Evolutionary conservation across 2,329 filamentous ascomycete species (phyloP), one percentile per base, ranked within the genome.

Genomic region (Emmonsia crescens): DNA sequence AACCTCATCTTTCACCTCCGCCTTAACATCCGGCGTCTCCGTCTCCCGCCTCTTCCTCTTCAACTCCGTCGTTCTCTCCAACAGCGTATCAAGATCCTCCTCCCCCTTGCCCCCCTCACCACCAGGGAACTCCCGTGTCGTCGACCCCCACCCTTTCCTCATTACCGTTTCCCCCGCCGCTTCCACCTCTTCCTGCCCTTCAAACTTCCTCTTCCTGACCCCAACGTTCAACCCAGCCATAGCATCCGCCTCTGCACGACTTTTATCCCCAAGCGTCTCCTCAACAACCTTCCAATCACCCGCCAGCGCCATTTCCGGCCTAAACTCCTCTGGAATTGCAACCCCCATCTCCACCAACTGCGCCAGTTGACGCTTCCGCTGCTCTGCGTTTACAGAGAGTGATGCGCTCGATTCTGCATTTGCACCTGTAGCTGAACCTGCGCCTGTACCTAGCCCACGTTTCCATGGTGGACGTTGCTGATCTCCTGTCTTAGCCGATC

Each of bases 341-440:
- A 99, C 85, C 0, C 94, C 94, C 81, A 99, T 83, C 42, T 88
- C 89, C 4, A 88, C 91, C 12, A 99, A 80, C 74, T 97, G 91
- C 65, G 91, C 87, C 69, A 95, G 83, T 76, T 99, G 94, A 60
- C 82, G 83, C 74, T 93, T 93, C 61, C 90, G 79, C 66, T 95
- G 88, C 9, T 85, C 83, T 24, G 85, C 76, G 1, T 82, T 82
- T 1, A 80, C 79, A 48, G 79, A 77, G 27, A 66, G 65, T 44
- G 69, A 67, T 44, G 79, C 77, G 27, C 66, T 64, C 48, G 69
- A 67, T 42, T 73, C 66, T 16, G 74, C 71, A 27, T 77, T 69
- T 16, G 51, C 36, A 24, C n/a, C 38, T 10, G 33, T 36, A 36
- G 49, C 42, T 27, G 29, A 10, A 5, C n/a, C 27, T 6, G 54